Base-by-base conservation (phyloP, 345 rosid genomes). In the Syzygium oleosum region DNA sequence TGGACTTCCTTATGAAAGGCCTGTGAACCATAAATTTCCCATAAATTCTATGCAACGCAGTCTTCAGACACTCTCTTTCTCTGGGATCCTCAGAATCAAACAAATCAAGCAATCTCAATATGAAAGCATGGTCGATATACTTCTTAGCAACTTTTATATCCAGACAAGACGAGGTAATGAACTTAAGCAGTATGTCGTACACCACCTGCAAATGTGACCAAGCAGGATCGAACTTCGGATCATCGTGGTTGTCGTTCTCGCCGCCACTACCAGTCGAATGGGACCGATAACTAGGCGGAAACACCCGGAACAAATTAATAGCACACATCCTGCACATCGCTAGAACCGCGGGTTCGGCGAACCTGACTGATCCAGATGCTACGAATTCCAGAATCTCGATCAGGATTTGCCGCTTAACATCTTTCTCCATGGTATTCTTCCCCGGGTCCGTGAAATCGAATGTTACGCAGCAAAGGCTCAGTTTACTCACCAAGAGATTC, bases 11-110 rank as follows among this genome's bases (percentile, higher is more conserved):
- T 38, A 96, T 91, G 88, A 96, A 95, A 1, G 97, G 99, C 87
- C 99, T 93, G 63, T 96, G 98, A 86, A 95, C 99, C 99, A 95
- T 96, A 89, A 96, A 96, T 78, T 95, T 96, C 58, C 99, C 97
- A 85, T 95, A 95, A 17, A 93, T 92, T 80, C 96, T 91, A 54
- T 96, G 99, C 89, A 95, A 86, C 85, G 93, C 92, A 25, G 95
- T 92, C 94, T 96, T 96, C 87, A 96, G 91, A 89, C 95, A 94
- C 86, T 96, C 99, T 86, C 96, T 92, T 89, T 96, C 99, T 86
- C 99, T 92, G 6, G 97, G 97, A 88, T 96, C 98, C 92, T 96
- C 98, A 0, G 99, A 95, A 85, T 95, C 96, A 79, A 93, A 95
- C 93, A 95, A 93, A 68, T 95, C 99, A 2, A 96, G 95, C 91